A percentile compares a stretch with the other conserved stretches of the same genome.
These are phyloP conservation scores for Pythium oligandrum DNA, from an alignment of 352 stramenopile species.

Conservation along the genomic window DNA sequence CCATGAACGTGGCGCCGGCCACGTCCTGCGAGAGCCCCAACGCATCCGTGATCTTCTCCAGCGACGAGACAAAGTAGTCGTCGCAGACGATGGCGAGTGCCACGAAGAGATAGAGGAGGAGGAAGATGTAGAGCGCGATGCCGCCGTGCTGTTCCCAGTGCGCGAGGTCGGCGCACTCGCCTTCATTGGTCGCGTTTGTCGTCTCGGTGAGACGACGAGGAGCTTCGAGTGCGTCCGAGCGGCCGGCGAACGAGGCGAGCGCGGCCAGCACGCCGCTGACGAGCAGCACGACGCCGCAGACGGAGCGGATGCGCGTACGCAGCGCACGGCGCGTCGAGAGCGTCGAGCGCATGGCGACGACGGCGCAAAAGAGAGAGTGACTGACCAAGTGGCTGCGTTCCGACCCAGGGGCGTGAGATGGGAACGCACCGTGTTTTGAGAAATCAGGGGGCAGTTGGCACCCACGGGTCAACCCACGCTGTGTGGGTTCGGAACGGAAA, in stretches of 20 bases:
- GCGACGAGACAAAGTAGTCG: slow-evolving; percentile 81
- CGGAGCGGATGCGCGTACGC: slow-evolving; percentile 12
- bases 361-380: too few relatives aligned
- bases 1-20: slow-evolving; percentile 82
- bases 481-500: too few relatives aligned
- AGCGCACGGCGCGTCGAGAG: slow-evolving; percentile 1
- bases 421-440: too few relatives aligned
- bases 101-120: slow-evolving; percentile 76
- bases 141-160: slow-evolving; percentile 54
- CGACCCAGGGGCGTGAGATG: too few relatives aligned
- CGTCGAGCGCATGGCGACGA: slow-evolving; percentile 1
- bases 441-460: too few relatives aligned
- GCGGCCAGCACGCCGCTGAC: slow-evolving; percentile 9
- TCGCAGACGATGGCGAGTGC: slow-evolving; percentile 86
- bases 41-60: slow-evolving; percentile 72
- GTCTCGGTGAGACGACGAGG: slow-evolving; percentile 7
- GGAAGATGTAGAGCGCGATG: slow-evolving; percentile 55
- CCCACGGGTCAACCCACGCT: too few relatives aligned
- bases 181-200: slow-evolving; percentile 15
- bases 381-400: too few relatives aligned
- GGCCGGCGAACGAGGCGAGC: not conserved
- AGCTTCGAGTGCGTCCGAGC: not conserved
- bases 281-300: slow-evolving; percentile 8
- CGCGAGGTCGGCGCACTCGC: slow-evolving; percentile 25
- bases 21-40: slow-evolving; percentile 68